These are phyloP conservation scores for Phascolomyces articulosus DNA, from an alignment of 371 early-diverging fungal species.

Conservation along the genomic window DNA sequence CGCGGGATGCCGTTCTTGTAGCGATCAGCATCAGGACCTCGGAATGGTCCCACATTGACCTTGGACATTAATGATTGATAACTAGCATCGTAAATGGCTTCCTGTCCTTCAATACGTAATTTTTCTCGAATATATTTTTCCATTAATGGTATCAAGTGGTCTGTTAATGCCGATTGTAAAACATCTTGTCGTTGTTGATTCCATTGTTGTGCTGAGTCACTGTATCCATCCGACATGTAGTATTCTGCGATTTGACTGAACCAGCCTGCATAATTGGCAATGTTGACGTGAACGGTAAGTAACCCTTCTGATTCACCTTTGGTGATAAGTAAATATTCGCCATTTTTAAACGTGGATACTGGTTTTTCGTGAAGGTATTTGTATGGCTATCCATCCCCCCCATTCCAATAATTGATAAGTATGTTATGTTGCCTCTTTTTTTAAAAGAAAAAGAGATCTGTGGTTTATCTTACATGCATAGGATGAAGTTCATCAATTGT, in stretches of 20 bases:
- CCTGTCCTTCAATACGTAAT: constrained; percentile 74
- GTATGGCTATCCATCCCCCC: constrained; percentile 56
- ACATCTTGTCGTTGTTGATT: constrained; percentile 76
- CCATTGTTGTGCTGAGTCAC: constrained; percentile 77
- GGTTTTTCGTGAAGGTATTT: constrained; percentile 87
- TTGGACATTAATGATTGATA: constrained; percentile 71
- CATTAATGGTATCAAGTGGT: constrained; percentile 73
- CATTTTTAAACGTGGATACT: constrained; percentile 67
- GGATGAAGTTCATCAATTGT: constrained; percentile 85
- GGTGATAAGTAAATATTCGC: constrained; percentile 77
- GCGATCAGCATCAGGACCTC: constrained; percentile 48
- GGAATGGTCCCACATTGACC: constrained; percentile 74
- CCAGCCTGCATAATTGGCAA: constrained; percentile 65
- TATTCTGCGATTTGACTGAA: constrained; percentile 61
- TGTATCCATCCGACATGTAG: constrained; percentile 63
- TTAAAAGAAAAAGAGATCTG: too few species aligned
- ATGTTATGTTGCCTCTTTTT: neutral
- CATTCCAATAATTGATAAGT: too few species aligned
- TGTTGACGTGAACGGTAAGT: constrained; percentile 63
- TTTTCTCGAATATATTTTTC: constrained; percentile 78
- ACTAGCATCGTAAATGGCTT: constrained; percentile 68
- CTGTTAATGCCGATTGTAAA: constrained; percentile 61
- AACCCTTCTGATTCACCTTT: constrained; percentile 82
- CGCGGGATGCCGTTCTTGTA: constrained; percentile 65
- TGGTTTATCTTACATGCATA: constrained; percentile 58